Evolutionary conservation across 495 filamentous ascomycete genomes (phyloP).

Genomic region (Penicillium dipodomyicola): DNA sequence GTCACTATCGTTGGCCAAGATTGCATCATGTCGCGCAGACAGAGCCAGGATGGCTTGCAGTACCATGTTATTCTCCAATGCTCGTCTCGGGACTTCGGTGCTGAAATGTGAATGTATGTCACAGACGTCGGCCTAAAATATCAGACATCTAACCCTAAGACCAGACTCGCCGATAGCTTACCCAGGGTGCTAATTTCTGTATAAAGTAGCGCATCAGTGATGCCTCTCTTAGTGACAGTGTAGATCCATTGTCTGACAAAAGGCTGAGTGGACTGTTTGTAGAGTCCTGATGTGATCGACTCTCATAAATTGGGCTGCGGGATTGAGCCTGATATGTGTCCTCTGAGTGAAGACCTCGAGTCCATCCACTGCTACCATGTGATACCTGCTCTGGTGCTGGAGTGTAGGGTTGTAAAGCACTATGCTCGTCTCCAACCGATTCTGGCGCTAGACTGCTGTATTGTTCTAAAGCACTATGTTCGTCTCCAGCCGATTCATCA

Average conservation of each 20-base stretch:
- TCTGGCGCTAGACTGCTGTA: neutral
- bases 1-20: slow-evolving; percentile 30
- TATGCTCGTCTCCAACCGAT: slow-evolving; percentile 6
- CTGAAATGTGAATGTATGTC: slow-evolving; percentile 36
- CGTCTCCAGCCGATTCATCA: slow-evolving; percentile 17
- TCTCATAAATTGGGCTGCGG: neutral
- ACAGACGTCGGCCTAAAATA: slow-evolving; percentile 35
- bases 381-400: neutral
- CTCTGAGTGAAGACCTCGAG: neutral
- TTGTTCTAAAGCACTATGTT: slow-evolving; percentile 1
- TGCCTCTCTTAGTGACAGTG: slow-evolving; percentile 34
- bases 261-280: neutral
- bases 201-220: slow-evolving; percentile 36
- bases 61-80: slow-evolving; percentile 36
- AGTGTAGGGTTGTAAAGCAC: neutral
- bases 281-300: neutral
- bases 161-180: slow-evolving; percentile 11
- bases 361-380: neutral
- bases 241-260: slow-evolving; percentile 1
- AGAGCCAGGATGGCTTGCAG: slow-evolving; percentile 37
- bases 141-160: neutral
- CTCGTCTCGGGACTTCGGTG: slow-evolving; percentile 35
- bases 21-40: slow-evolving; percentile 37
- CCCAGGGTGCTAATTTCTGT: slow-evolving; percentile 36
- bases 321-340: neutral